phyloP scores from a whole-genome alignment of 164 flowering plant genomes.

The Vitis cinerea region DNA sequence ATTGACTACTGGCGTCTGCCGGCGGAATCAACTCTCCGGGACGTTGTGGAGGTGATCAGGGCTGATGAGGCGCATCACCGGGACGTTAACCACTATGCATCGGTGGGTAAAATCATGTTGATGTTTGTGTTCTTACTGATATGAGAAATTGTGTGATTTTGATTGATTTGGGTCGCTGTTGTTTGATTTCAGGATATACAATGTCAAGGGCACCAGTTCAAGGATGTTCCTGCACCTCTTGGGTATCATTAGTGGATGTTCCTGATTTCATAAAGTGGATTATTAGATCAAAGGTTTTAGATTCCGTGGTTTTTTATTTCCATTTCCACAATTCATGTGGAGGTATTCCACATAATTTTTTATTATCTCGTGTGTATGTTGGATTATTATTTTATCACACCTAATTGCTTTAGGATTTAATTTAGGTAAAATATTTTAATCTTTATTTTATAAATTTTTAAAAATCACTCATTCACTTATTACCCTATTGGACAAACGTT shows the following conservation, averaged over 20 bases:
- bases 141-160: background rate
- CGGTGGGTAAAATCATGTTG: constrained; percentile 15
- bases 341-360: too few relatives aligned
- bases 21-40: constrained; percentile 21
- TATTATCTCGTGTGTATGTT: too few relatives aligned
- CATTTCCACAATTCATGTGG: too few relatives aligned
- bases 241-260: constrained; percentile 17
- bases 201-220: constrained; percentile 27
- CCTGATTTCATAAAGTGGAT: too few relatives aligned
- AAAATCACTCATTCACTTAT: too few relatives aligned
- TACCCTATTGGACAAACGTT: too few relatives aligned
- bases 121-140: background rate
- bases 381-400: too few relatives aligned
- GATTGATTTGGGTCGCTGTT: background rate
- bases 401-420: too few relatives aligned
- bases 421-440: too few relatives aligned
- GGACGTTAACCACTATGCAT: constrained; percentile 36
- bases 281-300: too few relatives aligned
- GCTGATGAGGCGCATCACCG: constrained; percentile 41
- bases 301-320: too few relatives aligned
- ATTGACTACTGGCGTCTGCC: constrained; percentile 37
- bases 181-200: constrained; percentile 25
- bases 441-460: too few relatives aligned
- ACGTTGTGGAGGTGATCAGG: constrained; percentile 27
- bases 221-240: constrained; percentile 26